Conservation (phyloP, 176 grass and related monocot genomes). For the Oryza officinalis region DNA sequence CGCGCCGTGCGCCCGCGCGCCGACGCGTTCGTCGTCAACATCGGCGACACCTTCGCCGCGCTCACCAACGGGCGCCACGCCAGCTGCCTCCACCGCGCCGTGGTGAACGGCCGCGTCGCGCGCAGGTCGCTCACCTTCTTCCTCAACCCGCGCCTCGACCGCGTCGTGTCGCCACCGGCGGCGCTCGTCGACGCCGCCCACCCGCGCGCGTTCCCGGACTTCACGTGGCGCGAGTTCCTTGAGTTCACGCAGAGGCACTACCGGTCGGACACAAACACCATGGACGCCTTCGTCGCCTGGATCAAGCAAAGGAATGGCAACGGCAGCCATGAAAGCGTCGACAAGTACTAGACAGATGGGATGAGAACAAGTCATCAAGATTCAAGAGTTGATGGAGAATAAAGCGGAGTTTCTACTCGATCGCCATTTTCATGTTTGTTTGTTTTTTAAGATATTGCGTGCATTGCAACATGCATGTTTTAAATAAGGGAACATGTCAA, state of each 20-base stretch:
- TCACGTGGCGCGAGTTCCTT: constrained; percentile 82
- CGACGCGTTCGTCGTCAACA: constrained; percentile 61
- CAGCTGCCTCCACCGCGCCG: constrained; percentile 66
- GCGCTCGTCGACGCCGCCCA: constrained; percentile 27
- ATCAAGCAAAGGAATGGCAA: constrained; percentile 19
- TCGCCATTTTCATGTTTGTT: neutral
- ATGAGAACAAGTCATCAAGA: too few relatives aligned
- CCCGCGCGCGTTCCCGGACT: constrained; percentile 77
- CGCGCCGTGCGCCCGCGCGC: constrained; percentile 38
- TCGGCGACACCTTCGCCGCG: constrained; percentile 62
- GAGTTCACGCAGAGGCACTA: constrained; percentile 92
- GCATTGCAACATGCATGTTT: neutral
- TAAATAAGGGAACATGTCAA: neutral
- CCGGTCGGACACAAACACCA: constrained; percentile 65
- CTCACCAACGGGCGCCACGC: constrained; percentile 49
- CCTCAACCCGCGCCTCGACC: constrained; percentile 48
- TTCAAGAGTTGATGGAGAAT: neutral
- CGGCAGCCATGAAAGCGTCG: neutral
- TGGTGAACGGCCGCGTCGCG: constrained; percentile 20
- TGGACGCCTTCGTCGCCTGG: constrained; percentile 75
- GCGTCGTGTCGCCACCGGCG: constrained; percentile 35
- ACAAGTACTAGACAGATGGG: neutral
- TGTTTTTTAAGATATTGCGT: neutral
- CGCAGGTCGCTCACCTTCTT: constrained; percentile 57
- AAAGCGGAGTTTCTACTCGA: neutral